A percentile compares a stretch with the other conserved stretches of the same genome.
phyloP scores from a whole-genome alignment of 805 yeast species.

The Cyberlindnera samutprakarnensis region DNA sequence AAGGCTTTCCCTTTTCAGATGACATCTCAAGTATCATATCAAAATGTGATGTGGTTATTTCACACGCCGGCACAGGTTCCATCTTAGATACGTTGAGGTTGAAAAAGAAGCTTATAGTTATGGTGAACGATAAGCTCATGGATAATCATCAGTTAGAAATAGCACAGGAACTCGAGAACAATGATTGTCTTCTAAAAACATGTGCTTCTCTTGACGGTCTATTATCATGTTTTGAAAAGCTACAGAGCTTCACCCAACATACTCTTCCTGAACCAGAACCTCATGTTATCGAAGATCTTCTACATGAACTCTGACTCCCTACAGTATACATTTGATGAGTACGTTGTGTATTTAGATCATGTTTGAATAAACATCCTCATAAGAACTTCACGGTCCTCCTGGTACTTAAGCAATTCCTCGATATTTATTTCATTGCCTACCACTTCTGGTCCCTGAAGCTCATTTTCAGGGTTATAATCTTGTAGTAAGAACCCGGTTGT shows the following conservation, averaged over 20 bases:
- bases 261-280: conserved; percentile 21
- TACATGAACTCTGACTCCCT: conserved; percentile 8
- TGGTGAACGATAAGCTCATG: conserved; percentile 67
- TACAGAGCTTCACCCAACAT: conserved; percentile 9
- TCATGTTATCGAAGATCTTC: conserved; percentile 2
- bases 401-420: not conserved
- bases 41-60: conserved; percentile 53
- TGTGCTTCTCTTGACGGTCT: conserved; percentile 8
- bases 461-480: conserved; percentile 14
- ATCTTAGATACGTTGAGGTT: conserved; percentile 67
- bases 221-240: conserved; percentile 9
- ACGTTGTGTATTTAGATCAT: not conserved
- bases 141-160: conserved; percentile 82
- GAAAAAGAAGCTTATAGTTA: conserved; percentile 54
- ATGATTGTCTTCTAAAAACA: conserved; percentile 25
- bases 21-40: conserved; percentile 35
- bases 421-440: not conserved
- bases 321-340: not conserved
- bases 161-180: conserved; percentile 44
- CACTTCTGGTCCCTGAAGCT: conserved; percentile 1
- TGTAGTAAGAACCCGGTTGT: conserved; percentile 10
- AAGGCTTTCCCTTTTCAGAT: conserved; percentile 41
- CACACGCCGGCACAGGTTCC: conserved; percentile 93
- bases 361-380: conserved; percentile 8
- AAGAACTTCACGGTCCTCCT: conserved; percentile 15